Percentiles rank a stretch among this genome's conserved stretches.
Conservation (phyloP, 1,284 basidiomycete species). For the Tetrapyrgos nigripes region DNA sequence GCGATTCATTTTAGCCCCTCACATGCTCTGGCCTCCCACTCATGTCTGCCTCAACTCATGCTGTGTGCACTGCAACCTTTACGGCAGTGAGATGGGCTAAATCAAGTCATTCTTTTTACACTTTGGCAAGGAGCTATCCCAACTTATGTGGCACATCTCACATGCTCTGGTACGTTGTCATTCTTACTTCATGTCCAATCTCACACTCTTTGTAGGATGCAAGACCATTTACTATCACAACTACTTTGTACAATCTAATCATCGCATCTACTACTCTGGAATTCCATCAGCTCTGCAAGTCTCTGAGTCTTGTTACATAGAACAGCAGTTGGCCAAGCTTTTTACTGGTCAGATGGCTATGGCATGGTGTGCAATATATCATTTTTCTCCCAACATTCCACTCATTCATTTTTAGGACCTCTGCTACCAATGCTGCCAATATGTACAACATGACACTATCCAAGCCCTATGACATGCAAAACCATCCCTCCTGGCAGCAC, state of each 20-base stretch:
- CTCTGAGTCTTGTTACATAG: background rate
- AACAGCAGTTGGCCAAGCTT: background rate
- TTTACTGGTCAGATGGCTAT: background rate
- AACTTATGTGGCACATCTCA: background rate
- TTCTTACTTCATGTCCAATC: background rate
- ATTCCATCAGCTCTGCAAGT: background rate
- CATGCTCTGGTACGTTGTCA: background rate
- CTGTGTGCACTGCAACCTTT: background rate
- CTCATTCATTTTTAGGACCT: constrained; percentile 1
- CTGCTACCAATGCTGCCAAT: background rate
- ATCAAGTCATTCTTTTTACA: background rate
- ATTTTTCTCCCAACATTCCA: background rate
- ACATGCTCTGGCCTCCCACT: background rate
- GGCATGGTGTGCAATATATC: background rate
- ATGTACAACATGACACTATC: background rate
- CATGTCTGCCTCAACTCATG: background rate
- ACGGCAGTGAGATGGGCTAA: background rate
- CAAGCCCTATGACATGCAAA: too few relatives aligned
- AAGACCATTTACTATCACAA: background rate
- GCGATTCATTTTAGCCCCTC: background rate
- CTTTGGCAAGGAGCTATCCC: background rate
- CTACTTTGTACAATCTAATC: background rate
- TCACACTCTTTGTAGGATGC: background rate
- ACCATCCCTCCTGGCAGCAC: too few relatives aligned
- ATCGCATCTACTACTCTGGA: background rate